Evolutionary conservation across 2,329 filamentous ascomycete species (phyloP), one percentile per base, ranked within the genome.

Genomic region (Exophiala calicioides): DNA sequence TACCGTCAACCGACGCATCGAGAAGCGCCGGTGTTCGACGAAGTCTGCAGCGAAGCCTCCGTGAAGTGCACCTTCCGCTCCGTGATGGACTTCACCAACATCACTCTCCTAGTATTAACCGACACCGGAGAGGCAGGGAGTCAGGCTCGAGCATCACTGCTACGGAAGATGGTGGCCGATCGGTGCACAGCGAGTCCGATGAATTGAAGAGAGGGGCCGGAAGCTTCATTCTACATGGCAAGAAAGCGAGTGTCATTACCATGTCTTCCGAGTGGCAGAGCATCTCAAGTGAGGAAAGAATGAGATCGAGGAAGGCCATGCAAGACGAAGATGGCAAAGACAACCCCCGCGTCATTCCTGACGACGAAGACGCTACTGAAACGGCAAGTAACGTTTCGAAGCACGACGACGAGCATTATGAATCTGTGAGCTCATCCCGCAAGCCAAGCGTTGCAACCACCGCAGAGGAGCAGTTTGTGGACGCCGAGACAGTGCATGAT

Each of bases 201-300:
- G 82, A 86, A 8, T 75, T 98, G 9, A 76, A 86, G 5, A 82
- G 93, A 36, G 85, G 86, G 9, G 82, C 87, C 9, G 89, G 89
- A 4, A 95, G 88, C 60, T 98, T 98, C 66, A 95, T 93, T 3
- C 84, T 98, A 3, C 93, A 98, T 62, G 91, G 93, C 51, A 98
- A 97, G 73, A 97, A 98, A 68, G 93, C 93, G 2, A 95, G 90
- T 1, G 88, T 98, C 45, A 88, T 98, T 58, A 94, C 88, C n/a
- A 94, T 98, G 64, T 90, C 90, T 6, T 83, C 84, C n/a, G 91
- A 95, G 59, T 84, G 95, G 72, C 85, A 91, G 60, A 85, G 79
- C 49, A 81, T 90, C 68, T 78, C 84, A 1, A 77, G 82, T 0
- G 87, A 91, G 51, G 86, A 90, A 60, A 81, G 84, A 27, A 70